These are phyloP conservation scores for Talaromyces liani DNA, from an alignment of 495 filamentous ascomycete genomes.

Conservation along the genomic window DNA sequence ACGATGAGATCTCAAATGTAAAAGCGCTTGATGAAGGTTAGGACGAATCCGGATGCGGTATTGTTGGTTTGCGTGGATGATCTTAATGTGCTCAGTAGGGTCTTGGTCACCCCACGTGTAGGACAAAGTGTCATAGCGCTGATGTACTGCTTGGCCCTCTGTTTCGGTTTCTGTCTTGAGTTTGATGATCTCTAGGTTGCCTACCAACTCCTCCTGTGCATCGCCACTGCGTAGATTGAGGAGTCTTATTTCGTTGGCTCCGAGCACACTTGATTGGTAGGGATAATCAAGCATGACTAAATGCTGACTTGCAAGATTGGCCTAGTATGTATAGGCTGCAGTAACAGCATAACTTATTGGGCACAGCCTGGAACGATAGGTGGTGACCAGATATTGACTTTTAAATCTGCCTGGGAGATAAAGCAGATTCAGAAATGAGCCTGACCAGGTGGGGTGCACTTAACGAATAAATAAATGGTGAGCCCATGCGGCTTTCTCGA, in stretches of 20 bases:
- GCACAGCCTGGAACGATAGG: neutral
- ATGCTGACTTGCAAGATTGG: neutral
- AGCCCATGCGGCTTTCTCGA: neutral
- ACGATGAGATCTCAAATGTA: neutral
- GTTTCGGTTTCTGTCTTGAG: neutral
- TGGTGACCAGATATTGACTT: neutral
- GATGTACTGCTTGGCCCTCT: neutral
- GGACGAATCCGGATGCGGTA: neutral
- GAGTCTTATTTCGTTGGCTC: neutral
- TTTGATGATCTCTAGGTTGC: neutral
- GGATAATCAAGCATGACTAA: neutral
- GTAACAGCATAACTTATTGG: neutral
- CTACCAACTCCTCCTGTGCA: conserved; percentile 1
- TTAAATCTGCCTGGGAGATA: neutral
- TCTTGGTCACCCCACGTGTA: conserved; percentile 7
- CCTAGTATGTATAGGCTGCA: neutral
- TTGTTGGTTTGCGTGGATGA: neutral
- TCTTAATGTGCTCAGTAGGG: neutral
- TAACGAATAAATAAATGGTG: neutral
- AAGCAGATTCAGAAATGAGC: neutral
- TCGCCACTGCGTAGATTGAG: neutral
- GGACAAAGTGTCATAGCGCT: neutral
- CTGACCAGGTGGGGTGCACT: neutral
- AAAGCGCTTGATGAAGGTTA: conserved; percentile 1
- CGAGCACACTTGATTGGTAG: neutral